These are phyloP conservation scores for Trichoderma hamatum DNA, from an alignment of 2,329 filamentous ascomycete genomes.

Conservation along the genomic window DNA sequence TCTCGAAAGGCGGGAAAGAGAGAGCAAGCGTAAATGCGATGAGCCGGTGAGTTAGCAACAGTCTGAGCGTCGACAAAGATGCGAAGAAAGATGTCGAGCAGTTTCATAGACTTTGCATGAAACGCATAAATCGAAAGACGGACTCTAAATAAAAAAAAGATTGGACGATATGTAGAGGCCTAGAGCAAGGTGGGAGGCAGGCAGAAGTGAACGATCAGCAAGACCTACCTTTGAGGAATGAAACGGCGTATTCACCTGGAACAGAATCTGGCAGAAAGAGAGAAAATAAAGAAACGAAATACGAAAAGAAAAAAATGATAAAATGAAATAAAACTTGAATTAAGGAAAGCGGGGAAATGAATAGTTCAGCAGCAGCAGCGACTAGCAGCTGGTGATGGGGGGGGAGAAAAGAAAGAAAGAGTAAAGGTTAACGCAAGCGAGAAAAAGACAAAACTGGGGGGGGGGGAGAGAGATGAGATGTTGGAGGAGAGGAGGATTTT, in stretches of 20 bases:
- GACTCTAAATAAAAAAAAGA: not conserved
- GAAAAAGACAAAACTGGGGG: constrained; percentile 16
- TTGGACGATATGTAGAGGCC: not conserved
- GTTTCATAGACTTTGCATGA: not conserved
- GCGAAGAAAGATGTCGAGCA: not conserved
- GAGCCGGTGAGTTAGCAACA: not conserved
- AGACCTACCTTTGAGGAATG: constrained; percentile 11
- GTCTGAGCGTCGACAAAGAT: not conserved
- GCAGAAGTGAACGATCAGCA: not conserved
- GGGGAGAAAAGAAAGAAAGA: constrained; percentile 1
- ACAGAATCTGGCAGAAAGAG: constrained; percentile 4
- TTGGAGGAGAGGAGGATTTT: constrained; percentile 1
- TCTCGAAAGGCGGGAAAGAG: not conserved
- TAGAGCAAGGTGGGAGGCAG: not conserved
- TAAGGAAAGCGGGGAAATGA: constrained; percentile 23
- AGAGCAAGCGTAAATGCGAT: not conserved
- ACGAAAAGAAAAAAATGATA: not conserved
- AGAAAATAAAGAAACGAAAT: constrained; percentile 1
- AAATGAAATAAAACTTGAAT: not conserved
- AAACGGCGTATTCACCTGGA: constrained; percentile 14
- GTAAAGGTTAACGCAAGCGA: constrained; percentile 24
- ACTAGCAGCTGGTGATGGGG: constrained; percentile 14
- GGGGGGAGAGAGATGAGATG: not conserved
- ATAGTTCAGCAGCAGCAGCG: constrained; percentile 7
- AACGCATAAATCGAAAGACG: constrained; percentile 6